A percentile compares a stretch with the other conserved stretches of the same genome.
phyloP scores from a whole-genome alignment of 2,329 filamentous ascomycete genomes.

The Fusarium coicis region DNA sequence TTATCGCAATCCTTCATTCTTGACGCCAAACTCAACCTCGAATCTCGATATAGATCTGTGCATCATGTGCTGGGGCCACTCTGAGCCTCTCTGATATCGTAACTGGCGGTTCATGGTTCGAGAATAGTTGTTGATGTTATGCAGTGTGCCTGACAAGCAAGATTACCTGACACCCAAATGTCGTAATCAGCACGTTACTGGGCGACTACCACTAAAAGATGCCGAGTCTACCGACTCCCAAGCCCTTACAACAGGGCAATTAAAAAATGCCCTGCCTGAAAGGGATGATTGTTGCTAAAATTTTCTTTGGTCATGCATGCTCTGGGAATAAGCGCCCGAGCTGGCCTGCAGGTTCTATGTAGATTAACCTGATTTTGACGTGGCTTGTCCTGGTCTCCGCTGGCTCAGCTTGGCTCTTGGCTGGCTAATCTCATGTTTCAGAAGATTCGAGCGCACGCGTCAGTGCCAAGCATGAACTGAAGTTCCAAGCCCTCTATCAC shows the following conservation, averaged over 20 bases:
- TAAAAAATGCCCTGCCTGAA: constrained; percentile 10
- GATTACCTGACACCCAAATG: constrained; percentile 31
- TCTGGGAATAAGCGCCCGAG: constrained; percentile 2
- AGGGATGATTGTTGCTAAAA: constrained; percentile 16
- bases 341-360: neutral
- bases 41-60: constrained; percentile 22
- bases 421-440: constrained; percentile 27
- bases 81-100: constrained; percentile 21
- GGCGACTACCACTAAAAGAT: constrained; percentile 13
- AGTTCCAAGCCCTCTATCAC: constrained; percentile 15
- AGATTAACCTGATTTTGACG: constrained; percentile 23
- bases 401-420: constrained; percentile 22
- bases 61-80: neutral
- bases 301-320: constrained; percentile 8
- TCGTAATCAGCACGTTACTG: constrained; percentile 28
- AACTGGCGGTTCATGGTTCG: neutral
- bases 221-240: constrained; percentile 38
- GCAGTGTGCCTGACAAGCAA: constrained; percentile 21
- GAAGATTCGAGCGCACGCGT: constrained; percentile 28
- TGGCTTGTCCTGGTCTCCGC: constrained; percentile 13
- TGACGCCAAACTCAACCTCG: neutral
- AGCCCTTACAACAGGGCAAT: constrained; percentile 16
- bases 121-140: neutral
- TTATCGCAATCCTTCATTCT: neutral
- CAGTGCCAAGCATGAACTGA: constrained; percentile 41